phyloP scores from a whole-genome alignment of 345 rosid genomes.

The Populus pruinosa region DNA sequence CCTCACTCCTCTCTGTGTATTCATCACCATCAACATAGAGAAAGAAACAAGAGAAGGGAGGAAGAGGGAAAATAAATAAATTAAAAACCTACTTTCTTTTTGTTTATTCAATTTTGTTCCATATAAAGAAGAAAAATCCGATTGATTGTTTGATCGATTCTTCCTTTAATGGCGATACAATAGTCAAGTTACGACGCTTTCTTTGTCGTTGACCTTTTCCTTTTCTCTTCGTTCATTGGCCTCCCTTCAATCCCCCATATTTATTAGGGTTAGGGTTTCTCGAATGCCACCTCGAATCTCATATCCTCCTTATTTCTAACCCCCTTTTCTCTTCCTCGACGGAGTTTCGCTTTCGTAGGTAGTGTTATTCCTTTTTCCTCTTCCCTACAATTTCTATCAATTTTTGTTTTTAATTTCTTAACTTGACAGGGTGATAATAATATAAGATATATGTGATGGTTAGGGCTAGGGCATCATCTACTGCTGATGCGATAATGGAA shows the following conservation, averaged over 20 bases:
- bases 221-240: neutral
- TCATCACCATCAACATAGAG: neutral
- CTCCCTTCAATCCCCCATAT: neutral
- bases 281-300: neutral
- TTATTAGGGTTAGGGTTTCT: constrained; percentile 23
- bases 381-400: neutral
- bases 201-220: constrained; percentile 19
- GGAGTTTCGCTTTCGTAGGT: constrained; percentile 66
- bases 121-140: neutral
- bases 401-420: constrained; percentile 14
- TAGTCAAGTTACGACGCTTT: constrained; percentile 15
- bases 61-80: neutral
- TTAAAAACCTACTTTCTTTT: neutral
- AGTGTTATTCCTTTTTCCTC: constrained; percentile 1
- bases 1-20: neutral
- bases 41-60: neutral
- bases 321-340: constrained; percentile 29
- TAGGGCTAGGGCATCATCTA: constrained; percentile 60
- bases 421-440: constrained; percentile 12
- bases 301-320: neutral
- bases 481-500: constrained; percentile 54
- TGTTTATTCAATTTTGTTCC: neutral
- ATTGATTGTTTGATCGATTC: neutral
- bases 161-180: neutral
- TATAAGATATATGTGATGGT: constrained; percentile 13